Evolutionary conservation across 129 eudicot species (phyloP).

Genomic region (Helianthus tuberosus): DNA sequence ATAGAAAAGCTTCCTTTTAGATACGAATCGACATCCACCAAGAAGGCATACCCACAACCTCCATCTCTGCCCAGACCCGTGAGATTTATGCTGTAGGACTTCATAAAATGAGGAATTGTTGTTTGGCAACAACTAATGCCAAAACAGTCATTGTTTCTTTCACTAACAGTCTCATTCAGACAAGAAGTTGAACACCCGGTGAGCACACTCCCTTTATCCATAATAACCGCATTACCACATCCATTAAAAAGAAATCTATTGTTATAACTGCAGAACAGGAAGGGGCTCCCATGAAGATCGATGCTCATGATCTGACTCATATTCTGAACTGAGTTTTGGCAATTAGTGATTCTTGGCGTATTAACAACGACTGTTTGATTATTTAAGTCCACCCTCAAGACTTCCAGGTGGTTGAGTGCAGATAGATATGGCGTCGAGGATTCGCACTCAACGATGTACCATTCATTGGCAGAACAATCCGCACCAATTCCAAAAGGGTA

Average conservation of each 20-base stretch:
- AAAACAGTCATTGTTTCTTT: neutral
- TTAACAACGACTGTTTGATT: no score
- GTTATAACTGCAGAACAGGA: neutral
- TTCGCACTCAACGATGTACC: no score
- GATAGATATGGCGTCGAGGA: no score
- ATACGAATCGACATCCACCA: neutral
- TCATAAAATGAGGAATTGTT: neutral
- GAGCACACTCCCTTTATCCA: conserved; percentile 5
- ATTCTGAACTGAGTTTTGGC: neutral
- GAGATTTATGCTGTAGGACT: neutral
- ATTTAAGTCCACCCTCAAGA: no score
- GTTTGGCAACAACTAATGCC: neutral
- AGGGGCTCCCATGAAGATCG: neutral
- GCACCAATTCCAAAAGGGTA: neutral
- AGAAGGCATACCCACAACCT: neutral
- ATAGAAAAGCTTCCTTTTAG: neutral
- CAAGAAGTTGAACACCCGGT: conserved; percentile 30
- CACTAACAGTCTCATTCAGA: neutral
- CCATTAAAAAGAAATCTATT: conserved; percentile 2
- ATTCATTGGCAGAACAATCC: no score
- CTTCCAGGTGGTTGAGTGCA: no score
- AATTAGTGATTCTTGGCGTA: neutral
- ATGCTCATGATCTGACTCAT: neutral
- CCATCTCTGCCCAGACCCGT: neutral
- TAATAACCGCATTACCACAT: conserved; percentile 16